Percentiles rank a stretch among this genome's conserved stretches.
These are phyloP conservation scores for Moesziomyces parantarcticus DNA, from an alignment of 1,284 basidiomycete genomes.

Conservation along the genomic window DNA sequence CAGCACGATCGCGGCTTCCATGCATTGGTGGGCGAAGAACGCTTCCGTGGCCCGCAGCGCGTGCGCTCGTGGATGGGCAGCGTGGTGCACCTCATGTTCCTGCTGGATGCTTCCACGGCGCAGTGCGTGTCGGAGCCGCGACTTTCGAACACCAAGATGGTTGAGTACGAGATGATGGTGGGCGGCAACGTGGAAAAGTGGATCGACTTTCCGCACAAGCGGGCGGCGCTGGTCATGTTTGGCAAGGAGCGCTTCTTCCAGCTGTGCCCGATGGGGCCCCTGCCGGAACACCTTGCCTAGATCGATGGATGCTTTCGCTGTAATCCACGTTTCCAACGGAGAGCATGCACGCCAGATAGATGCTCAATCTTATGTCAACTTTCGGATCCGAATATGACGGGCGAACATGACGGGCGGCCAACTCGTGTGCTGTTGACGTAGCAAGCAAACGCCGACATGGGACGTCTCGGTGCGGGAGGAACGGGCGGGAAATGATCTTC, in stretches of 20 bases:
- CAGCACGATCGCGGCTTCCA: constrained; percentile 63
- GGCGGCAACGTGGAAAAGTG: constrained; percentile 64
- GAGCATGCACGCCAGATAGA: not conserved
- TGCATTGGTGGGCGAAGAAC: constrained; percentile 62
- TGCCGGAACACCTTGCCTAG: constrained; percentile 39
- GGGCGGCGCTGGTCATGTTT: constrained; percentile 60
- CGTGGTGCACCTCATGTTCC: constrained; percentile 61
- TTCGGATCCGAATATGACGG: no score
- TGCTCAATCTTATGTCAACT: no score
- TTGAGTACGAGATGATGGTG: constrained; percentile 62
- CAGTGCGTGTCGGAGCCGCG: constrained; percentile 60
- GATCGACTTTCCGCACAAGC: constrained; percentile 63
- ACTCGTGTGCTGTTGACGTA: no score
- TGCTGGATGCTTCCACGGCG: constrained; percentile 55
- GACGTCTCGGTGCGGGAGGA: no score
- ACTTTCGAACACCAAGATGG: constrained; percentile 62
- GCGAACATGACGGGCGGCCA: no score
- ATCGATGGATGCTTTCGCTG: not conserved
- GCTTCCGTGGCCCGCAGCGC: constrained; percentile 59
- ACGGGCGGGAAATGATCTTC: no score
- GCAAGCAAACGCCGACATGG: no score
- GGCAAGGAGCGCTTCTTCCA: constrained; percentile 63
- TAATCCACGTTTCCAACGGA: not conserved
- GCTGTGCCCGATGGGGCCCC: constrained; percentile 55
- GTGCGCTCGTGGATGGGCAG: constrained; percentile 65